Conservation (phyloP, 2,329 filamentous ascomycete species). For the Cercospora zeae-maydis region DNA sequence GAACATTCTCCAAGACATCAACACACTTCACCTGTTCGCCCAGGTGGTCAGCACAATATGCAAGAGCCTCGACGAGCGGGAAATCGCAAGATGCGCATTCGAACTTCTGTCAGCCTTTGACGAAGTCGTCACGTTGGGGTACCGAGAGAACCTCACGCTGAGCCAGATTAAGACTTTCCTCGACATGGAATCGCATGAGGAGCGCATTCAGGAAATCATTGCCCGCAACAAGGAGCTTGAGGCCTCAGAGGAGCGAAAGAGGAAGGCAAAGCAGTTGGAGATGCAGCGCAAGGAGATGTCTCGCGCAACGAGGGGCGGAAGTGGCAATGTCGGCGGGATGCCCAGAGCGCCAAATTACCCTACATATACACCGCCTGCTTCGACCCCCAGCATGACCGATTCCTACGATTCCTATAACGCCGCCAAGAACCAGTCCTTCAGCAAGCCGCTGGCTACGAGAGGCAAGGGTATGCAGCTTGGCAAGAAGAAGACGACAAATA, state of each 20-base stretch:
- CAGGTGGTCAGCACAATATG: conserved; percentile 96
- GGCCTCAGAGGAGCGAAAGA: conserved; percentile 95
- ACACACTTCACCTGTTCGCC: conserved; percentile 94
- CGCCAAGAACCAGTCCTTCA: conserved; percentile 89
- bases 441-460: conserved; percentile 72
- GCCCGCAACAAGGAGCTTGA: conserved; percentile 96
- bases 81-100: conserved; percentile 92
- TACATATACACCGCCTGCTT: conserved; percentile 85
- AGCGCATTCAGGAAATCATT: conserved; percentile 98
- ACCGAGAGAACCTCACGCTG: conserved; percentile 92
- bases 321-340: conserved; percentile 41
- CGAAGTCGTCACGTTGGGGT: conserved; percentile 91
- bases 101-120: conserved; percentile 96
- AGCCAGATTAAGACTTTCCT: conserved; percentile 98
- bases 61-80: conserved; percentile 90
- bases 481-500: conserved; percentile 97
- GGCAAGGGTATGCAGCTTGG: conserved; percentile 99
- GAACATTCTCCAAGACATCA: conserved; percentile 98
- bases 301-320: conserved; percentile 59
- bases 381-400: conserved; percentile 70
- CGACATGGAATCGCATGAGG: conserved; percentile 98
- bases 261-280: conserved; percentile 97
- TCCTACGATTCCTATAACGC: conserved; percentile 93
- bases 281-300: conserved; percentile 97
- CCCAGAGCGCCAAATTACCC: conserved; percentile 80